These are phyloP conservation scores for Fusarium continuum DNA, from an alignment of 2,329 filamentous ascomycete genomes.

Conservation along the genomic window DNA sequence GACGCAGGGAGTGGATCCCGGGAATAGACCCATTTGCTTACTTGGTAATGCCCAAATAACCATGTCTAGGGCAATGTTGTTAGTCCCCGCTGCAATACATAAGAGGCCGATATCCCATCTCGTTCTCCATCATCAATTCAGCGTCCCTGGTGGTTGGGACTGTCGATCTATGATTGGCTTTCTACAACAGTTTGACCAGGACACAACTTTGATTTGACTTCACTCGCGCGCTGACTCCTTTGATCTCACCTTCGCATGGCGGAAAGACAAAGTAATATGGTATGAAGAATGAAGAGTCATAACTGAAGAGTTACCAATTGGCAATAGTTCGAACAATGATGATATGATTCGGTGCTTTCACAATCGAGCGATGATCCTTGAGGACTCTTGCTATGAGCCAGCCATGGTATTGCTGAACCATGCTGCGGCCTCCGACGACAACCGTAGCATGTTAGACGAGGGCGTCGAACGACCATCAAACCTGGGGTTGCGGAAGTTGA, in stretches of 20 bases:
- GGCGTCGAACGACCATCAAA: constrained; percentile 31
- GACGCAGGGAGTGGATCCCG: constrained; percentile 15
- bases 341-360: neutral
- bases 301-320: neutral
- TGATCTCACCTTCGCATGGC: neutral
- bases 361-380: neutral
- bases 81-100: constrained; percentile 20
- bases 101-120: constrained; percentile 19
- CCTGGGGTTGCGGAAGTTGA: constrained; percentile 45
- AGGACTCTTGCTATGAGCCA: neutral
- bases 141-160: neutral
- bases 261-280: neutral
- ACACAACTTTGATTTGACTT: neutral
- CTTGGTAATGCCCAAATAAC: constrained; percentile 7
- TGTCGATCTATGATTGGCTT: neutral
- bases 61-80: neutral
- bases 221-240: too few species aligned
- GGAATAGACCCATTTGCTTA: constrained; percentile 9
- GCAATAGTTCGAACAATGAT: neutral
- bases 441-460: neutral
- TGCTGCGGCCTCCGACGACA: neutral
- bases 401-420: neutral
- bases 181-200: neutral
- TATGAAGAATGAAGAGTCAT: constrained; percentile 2
- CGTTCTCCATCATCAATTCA: neutral